Evolutionary conservation across 768 basidiomycete species (phyloP), one percentile per base, ranked within the genome.

Genomic region (Suillus sp.): DNA sequence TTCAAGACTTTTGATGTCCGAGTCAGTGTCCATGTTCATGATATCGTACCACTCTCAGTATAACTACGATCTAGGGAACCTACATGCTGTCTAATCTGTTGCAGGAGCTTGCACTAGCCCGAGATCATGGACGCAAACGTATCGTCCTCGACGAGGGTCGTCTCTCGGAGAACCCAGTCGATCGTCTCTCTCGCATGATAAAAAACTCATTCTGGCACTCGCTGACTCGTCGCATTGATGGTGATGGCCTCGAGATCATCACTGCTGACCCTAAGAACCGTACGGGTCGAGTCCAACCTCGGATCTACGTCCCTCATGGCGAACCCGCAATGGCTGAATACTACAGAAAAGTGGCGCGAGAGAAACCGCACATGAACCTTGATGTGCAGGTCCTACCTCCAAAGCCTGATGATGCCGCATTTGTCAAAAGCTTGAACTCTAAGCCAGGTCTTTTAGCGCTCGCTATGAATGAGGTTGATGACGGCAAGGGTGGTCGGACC

Each of bases 121-220:
- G 94, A 10, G 96, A 99, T 72, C 95, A 96, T 76, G 90, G 91
- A 66, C 84, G 95, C 62, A 96, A 96, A 78, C 91, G 95, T 9
- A 97, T 99, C 72, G 94, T 99, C 22, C 88, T 99, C n/a, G 97
- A 99, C 69, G 97, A 99, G 76, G 89, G 94, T n/a, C 91, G 96
- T 65, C 83, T 99, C 58, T 93, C 92, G 0, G 96, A 99, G 79
- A 99, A 99, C 74, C 96, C 96, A 0, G 96, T 99, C 59, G 94
- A 96, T 75, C 91, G 96, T 48, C 83, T 99, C 50, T 95, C 93
- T 25, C 88, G 96, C 65, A 98, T 99, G 96, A 98, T 98, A 78
- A 90, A 89, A 75, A 87, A 95, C 77, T 96, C 95, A 3, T 99
- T 99, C 81, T 99, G 96, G 96, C 93, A 97, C 74, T 93, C 95